phyloP scores from a whole-genome alignment of 2,329 filamentous ascomycete species.

The Xylaria polymorpha region DNA sequence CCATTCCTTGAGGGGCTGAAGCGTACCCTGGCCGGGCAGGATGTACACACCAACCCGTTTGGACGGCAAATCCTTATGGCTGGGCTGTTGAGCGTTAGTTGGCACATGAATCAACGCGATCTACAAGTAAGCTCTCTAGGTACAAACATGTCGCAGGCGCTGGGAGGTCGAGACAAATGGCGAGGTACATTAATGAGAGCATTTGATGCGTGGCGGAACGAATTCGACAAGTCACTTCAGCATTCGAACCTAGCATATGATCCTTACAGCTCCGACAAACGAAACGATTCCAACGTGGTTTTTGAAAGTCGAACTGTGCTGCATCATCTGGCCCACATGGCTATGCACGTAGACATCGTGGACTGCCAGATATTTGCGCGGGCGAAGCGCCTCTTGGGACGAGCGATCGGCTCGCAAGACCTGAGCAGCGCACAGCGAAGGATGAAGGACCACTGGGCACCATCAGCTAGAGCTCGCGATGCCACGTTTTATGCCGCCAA shows the following conservation, averaged over 20 bases:
- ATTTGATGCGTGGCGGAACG: constrained; percentile 92
- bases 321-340: constrained; percentile 96
- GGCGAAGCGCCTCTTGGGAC: constrained; percentile 84
- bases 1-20: constrained; percentile 93
- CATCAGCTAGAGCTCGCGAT: constrained; percentile 86
- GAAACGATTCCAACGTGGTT: constrained; percentile 72
- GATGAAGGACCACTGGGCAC: constrained; percentile 91
- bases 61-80: constrained; percentile 95
- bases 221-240: constrained; percentile 87
- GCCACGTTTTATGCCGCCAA: constrained; percentile 92
- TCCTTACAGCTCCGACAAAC: constrained; percentile 69
- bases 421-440: constrained; percentile 81
- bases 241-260: constrained; percentile 64
- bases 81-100: constrained; percentile 90
- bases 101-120: constrained; percentile 97
- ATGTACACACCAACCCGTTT: constrained; percentile 91
- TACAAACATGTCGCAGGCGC: constrained; percentile 75
- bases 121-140: constrained; percentile 89
- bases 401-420: constrained; percentile 85
- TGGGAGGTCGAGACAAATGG: constrained; percentile 93
- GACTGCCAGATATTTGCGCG: constrained; percentile 96
- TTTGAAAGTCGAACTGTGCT: constrained; percentile 90
- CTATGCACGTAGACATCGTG: constrained; percentile 97
- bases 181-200: constrained; percentile 84
- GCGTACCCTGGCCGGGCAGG: constrained; percentile 84